Evolutionary conservation across 139 green algal species (phyloP).

Genomic region (Monoraphidium neglectum): DNA sequence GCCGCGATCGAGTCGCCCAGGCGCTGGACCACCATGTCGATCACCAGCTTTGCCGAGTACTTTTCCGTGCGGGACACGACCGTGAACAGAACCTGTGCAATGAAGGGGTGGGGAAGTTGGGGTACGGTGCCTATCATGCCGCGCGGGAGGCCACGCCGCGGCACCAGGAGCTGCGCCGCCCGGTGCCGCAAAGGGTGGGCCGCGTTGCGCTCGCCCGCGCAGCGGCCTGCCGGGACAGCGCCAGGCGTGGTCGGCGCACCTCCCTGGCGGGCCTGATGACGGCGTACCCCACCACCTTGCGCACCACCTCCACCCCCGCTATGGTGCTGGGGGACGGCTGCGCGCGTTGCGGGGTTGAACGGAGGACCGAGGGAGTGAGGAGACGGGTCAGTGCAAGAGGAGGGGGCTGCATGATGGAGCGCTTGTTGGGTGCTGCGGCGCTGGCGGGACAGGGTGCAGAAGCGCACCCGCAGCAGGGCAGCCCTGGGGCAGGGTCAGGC

Average conservation of each 20-base stretch:
- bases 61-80: slow-evolving; percentile 77
- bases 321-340: slow-evolving; percentile 33
- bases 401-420: too few species aligned
- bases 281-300: slow-evolving; percentile 70
- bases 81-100: slow-evolving; percentile 71
- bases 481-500: too few species aligned
- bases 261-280: slow-evolving; percentile 69
- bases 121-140: neutral
- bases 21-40: slow-evolving; percentile 57
- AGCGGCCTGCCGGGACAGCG: too few species aligned
- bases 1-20: slow-evolving; percentile 25
- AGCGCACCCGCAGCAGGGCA: too few species aligned
- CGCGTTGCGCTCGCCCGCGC: neutral
- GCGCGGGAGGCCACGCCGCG: neutral
- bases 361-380: too few species aligned
- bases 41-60: slow-evolving; percentile 74
- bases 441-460: too few species aligned
- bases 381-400: too few species aligned
- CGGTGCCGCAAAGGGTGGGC: too few species aligned
- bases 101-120: neutral
- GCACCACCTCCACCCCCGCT: slow-evolving; percentile 50
- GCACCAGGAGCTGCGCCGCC: too few species aligned
- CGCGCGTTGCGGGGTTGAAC: too few species aligned
- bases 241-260: too few species aligned
- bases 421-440: too few species aligned